Conservation (phyloP, 2,329 filamentous ascomycete genomes). For the Ceratocystis destructans region DNA sequence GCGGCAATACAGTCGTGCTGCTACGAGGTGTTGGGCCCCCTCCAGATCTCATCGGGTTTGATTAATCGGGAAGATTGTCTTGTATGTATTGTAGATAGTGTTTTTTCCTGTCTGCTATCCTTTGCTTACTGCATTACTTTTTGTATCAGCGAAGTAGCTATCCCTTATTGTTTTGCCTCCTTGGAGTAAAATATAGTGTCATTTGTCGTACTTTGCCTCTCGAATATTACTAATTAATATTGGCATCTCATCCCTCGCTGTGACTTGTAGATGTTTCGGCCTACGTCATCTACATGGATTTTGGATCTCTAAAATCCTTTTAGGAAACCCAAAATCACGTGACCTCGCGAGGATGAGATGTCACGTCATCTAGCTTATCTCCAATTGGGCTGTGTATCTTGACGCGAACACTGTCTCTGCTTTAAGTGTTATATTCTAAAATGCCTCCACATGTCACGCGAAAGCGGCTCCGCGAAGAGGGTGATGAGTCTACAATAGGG, state of each 20-base stretch:
- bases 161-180: neutral
- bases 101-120: neutral
- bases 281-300: neutral
- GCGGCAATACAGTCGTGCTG: slow-evolving; percentile 81
- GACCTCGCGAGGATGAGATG: slow-evolving; percentile 11
- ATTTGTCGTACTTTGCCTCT: neutral
- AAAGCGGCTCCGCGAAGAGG: slow-evolving; percentile 43
- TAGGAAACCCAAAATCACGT: slow-evolving; percentile 6
- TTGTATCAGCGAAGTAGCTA: neutral
- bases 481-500: neutral
- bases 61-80: neutral
- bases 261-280: neutral
- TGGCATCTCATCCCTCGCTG: too few species aligned
- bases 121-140: neutral
- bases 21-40: slow-evolving; percentile 73
- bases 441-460: slow-evolving; percentile 59
- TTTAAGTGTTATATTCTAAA: slow-evolving; percentile 14
- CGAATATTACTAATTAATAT: neutral
- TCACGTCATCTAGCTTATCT: neutral
- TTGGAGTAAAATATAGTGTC: neutral
- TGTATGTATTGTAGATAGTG: neutral
- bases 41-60: slow-evolving; percentile 53
- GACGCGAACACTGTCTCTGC: too few species aligned
- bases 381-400: neutral
- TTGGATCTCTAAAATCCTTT: neutral